Evolutionary conservation across 2,329 filamentous ascomycete genomes (phyloP), one percentile per base, ranked within the genome.

Genomic region (Westerdykella ornata): DNA sequence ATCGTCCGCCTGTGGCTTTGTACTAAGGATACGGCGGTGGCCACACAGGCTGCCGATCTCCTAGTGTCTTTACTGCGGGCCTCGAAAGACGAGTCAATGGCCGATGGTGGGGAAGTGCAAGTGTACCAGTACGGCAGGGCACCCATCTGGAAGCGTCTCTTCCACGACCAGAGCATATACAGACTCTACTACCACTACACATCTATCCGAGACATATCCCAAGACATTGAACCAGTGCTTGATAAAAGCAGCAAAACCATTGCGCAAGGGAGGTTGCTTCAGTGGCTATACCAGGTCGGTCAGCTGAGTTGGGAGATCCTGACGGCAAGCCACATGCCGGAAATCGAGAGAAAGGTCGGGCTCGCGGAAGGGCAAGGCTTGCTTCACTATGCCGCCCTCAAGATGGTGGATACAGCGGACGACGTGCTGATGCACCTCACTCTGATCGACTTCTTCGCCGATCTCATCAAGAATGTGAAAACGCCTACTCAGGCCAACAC

Each of bases 381-480:
- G 7, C 63, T 81, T 2, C 72, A 79, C 26, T 81, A 78, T 43
- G 73, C 72, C 5, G 65, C 73, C 3, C 59, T 68, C 37, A 66
- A 70, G 32, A 80, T 81, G 76, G 72, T 80, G 2, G 72, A 82
- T 45, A 68, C 63, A 2, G 62, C 68, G 35, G 70, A 71, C 22
- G 78, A 82, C 53, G 69, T 80, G 3, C 62, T 82, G 36, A 77
- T 81, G 74, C 72, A 80, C 47, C 73, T 78, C 63, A 76, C 73
- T 4, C 61, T 80, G 32, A 65, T 81, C 44, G 72, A 77, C 46
- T 81, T 80, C 57, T 78, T 71, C 53, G 68, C 71, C 15, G 70
- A 74, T n/a, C 59, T 80, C 2, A 65, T 81, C 20, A 64, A 65
- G 22, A 68, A 70, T 2, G 63, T 66, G 35, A 63, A 53, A 36